Conservation (phyloP, 129 eudicot genomes). For the Cynara cardunculus region DNA sequence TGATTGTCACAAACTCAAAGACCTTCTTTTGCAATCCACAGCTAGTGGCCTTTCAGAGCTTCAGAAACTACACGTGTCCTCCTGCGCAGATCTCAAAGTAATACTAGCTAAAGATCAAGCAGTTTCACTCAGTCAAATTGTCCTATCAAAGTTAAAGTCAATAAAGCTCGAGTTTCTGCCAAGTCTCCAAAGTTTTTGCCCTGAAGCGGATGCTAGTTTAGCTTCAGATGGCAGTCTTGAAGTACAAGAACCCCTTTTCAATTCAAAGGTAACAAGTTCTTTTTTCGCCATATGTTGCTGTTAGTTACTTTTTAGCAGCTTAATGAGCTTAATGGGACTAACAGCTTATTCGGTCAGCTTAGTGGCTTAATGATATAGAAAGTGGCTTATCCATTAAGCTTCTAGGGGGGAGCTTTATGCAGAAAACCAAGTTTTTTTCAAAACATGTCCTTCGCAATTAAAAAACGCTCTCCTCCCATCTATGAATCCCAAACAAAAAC, state of each 20-base stretch:
- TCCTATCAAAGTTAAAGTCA: slow-evolving; percentile 27
- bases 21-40: slow-evolving; percentile 31
- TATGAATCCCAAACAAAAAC: no score
- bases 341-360: no score
- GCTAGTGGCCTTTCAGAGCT: slow-evolving; percentile 36
- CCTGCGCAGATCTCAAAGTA: slow-evolving; percentile 28
- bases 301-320: not conserved
- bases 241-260: slow-evolving; percentile 38
- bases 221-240: slow-evolving; percentile 20
- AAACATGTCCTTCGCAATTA: no score
- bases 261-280: slow-evolving; percentile 30
- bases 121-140: slow-evolving; percentile 22
- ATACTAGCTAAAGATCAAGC: slow-evolving; percentile 22
- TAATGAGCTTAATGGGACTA: no score
- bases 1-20: slow-evolving; percentile 34
- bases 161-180: slow-evolving; percentile 39
- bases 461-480: no score
- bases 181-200: slow-evolving; percentile 33
- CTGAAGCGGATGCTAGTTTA: slow-evolving; percentile 21
- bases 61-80: slow-evolving; percentile 20
- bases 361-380: no score
- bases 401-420: no score
- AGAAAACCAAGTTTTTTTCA: no score
- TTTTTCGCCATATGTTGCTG: slow-evolving; percentile 3
- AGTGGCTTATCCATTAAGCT: no score